Conservation (phyloP, 148 eudicot genomes). For the Talinum fruticosum region DNA sequence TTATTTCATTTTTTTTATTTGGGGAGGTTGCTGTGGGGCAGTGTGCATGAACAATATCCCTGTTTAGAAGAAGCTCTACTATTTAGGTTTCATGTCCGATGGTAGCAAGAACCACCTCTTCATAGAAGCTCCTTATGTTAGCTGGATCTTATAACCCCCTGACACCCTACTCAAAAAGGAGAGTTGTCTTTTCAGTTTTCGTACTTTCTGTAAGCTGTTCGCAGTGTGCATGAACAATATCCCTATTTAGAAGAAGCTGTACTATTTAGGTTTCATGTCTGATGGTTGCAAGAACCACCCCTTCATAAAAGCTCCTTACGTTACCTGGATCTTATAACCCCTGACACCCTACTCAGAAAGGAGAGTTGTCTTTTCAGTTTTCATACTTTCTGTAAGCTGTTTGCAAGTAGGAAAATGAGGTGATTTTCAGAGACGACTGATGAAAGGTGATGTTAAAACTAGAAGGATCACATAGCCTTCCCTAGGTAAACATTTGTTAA, state of each 20-base stretch:
- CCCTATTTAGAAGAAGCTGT: not conserved
- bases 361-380: not conserved
- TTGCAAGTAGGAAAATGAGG: not conserved
- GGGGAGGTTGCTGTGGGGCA: not conserved
- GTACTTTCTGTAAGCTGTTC: too few species aligned
- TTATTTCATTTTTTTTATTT: too few species aligned
- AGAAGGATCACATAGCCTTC: not conserved
- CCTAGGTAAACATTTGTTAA: not conserved
- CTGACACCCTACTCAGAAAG: not conserved
- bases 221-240: not conserved
- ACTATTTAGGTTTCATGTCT: not conserved
- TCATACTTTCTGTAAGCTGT: not conserved
- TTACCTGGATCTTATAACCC: not conserved
- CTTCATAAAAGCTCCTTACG: not conserved
- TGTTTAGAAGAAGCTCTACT: not conserved
- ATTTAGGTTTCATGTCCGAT: not conserved
- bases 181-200: not conserved
- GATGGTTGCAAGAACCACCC: not conserved
- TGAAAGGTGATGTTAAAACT: not conserved
- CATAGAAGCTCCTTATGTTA: not conserved
- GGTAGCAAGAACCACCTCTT: not conserved
- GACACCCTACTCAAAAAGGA: not conserved
- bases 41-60: not conserved
- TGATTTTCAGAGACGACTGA: not conserved
- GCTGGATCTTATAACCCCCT: not conserved